Evolutionary conservation across 306 rosid species (phyloP), one percentile per base, ranked within the genome.

Genomic region (Corylus heterophylla): DNA sequence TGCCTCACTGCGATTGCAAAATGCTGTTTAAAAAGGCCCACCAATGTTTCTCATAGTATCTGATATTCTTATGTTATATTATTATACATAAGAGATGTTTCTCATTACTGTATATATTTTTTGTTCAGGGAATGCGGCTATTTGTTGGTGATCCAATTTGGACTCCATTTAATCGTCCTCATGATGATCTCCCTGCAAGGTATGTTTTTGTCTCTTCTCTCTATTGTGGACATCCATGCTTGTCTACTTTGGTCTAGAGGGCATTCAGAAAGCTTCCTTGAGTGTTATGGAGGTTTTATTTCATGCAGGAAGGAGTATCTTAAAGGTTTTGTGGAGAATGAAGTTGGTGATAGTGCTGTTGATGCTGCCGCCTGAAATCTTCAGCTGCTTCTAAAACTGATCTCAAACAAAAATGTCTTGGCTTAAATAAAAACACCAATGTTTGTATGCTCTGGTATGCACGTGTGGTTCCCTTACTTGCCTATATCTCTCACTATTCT

Each of bases 81-180:
- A 12, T 61, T 9, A 16, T 10, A 29, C 10, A 12, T 20, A 44
- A 5, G 54, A 22, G 20, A 27, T 61, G 48, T 27, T 42, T 51
- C 80, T 62, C 73, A 20, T 48, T 59, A 67, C 47, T 68, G 4
- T 47, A 51, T 74, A 50, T 68, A 4, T 47, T 45, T 74, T 59
- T 55, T 58, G 11, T 86, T 82, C 88, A 96, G 99, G 99, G 97
- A 29, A 81, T 96, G 86, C 94, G 99, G 49, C 92, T 96, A 50
- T 96, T 96, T 71, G 85, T 93, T 79, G 99, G 99, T 14, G 99
- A 96, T 71, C 99, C 99, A 76, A 54, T 96, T 79, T 96, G 99
- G 99, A 96, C 99, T 77, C 99, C 99, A 51, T 87, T 75, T 85
- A 96, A 96, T 85, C 98, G 98, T 71, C 99, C 99, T 64, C 95